Conservation (phyloP, 2,329 filamentous ascomycete genomes). For the Myriosclerotinia curreyana region DNA sequence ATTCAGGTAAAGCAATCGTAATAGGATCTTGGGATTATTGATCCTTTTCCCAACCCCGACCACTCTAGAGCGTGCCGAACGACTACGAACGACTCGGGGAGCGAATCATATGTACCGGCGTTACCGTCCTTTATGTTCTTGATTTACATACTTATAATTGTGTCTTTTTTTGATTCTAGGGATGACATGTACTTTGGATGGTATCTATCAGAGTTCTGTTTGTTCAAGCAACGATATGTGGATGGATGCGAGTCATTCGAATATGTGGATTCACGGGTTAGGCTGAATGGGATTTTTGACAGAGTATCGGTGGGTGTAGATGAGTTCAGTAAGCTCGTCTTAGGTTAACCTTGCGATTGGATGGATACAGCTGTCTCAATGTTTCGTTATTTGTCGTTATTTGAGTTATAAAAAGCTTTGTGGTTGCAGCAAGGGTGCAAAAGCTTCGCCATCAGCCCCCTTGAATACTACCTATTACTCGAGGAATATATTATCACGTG, state of each 20-base stretch:
- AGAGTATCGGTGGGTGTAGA: background rate
- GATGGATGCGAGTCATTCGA: background rate
- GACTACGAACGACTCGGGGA: background rate
- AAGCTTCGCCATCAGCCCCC: background rate
- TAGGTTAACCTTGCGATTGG: background rate
- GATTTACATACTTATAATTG: constrained; percentile 21
- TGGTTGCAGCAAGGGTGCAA: background rate
- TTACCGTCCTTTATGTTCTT: background rate
- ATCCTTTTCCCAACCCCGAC: background rate
- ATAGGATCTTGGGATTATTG: constrained; percentile 49
- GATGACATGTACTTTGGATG: constrained; percentile 16
- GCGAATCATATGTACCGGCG: background rate
- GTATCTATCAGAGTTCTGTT: constrained; percentile 18
- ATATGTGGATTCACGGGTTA: background rate
- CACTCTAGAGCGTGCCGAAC: background rate
- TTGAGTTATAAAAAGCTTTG: background rate
- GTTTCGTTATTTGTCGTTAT: background rate
- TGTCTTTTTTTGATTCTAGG: constrained; percentile 16
- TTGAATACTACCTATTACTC: no score
- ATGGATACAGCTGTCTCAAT: background rate
- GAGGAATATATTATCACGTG: background rate
- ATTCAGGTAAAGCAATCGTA: constrained; percentile 64
- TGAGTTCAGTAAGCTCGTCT: background rate
- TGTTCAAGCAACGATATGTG: background rate
- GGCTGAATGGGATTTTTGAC: background rate